Evolutionary conservation across 2,329 filamentous ascomycete genomes (phyloP).

Genomic region (Leptographium procerum): DNA sequence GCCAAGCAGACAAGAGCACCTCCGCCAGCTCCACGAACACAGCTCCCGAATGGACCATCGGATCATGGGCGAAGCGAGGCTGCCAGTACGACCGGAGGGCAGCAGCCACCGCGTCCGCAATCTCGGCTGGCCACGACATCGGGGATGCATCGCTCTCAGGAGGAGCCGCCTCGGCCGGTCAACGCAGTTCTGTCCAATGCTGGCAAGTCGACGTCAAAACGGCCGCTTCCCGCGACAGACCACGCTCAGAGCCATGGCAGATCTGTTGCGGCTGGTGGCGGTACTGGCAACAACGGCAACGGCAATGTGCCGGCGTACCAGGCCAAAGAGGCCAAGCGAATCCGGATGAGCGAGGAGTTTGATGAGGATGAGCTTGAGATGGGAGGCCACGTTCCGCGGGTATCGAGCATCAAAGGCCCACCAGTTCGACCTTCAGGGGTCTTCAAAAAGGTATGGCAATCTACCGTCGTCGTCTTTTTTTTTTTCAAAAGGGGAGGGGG

Average conservation of each 20-base stretch:
- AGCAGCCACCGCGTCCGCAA: conserved; percentile 29
- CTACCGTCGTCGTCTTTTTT: no score
- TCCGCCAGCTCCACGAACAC: conserved; percentile 45
- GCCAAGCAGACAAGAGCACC: conserved; percentile 54
- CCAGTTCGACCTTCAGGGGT: conserved; percentile 71
- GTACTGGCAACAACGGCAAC: conserved; percentile 12
- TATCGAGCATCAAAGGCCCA: conserved; percentile 58
- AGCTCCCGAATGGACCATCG: conserved; percentile 35
- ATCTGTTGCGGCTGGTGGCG: conserved; percentile 2
- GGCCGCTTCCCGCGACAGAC: conserved; percentile 42
- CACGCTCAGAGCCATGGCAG: conserved; percentile 6
- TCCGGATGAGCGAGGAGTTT: conserved; percentile 63
- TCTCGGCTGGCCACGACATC: conserved; percentile 47
- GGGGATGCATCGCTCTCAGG: conserved; percentile 37
- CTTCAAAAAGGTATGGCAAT: conserved; percentile 55
- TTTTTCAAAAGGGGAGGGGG: no score
- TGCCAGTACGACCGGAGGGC: background rate
- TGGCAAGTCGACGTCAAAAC: conserved; percentile 63
- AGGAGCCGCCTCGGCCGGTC: conserved; percentile 50
- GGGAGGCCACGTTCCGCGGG: conserved; percentile 44
- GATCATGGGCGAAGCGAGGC: conserved; percentile 27
- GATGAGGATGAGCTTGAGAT: conserved; percentile 48
- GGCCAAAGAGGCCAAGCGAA: conserved; percentile 63
- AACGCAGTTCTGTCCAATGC: conserved; percentile 50
- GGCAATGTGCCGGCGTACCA: conserved; percentile 48